A percentile compares a stretch with the other conserved stretches of the same genome.
Conservation (phyloP, 345 rosid genomes). For the Pugionium dolabratum region DNA sequence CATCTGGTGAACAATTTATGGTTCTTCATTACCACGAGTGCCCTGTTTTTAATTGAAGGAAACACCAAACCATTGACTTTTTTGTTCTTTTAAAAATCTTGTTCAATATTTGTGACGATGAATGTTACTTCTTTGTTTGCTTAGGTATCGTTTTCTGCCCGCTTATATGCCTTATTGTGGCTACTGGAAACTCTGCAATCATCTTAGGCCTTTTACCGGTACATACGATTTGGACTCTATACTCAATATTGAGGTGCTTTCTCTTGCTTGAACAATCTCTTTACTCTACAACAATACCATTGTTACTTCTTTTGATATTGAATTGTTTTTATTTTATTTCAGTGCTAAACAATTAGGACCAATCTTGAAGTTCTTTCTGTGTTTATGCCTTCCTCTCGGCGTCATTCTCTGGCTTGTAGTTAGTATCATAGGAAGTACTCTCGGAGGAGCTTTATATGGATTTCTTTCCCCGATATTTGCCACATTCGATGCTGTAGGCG, state of each 20-base stretch:
- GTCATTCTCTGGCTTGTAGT: constrained; percentile 59
- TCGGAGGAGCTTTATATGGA: constrained; percentile 72
- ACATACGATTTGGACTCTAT: constrained; percentile 65
- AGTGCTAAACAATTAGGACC: constrained; percentile 82
- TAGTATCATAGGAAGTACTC: constrained; percentile 62
- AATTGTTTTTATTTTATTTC: constrained; percentile 35
- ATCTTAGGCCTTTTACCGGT: constrained; percentile 69
- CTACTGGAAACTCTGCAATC: constrained; percentile 70
- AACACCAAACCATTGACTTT: no score
- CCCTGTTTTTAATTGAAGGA: no score
- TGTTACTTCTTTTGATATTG: constrained; percentile 15
- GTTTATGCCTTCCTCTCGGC: constrained; percentile 57
- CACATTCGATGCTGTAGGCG: constrained; percentile 91
- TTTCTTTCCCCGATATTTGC: constrained; percentile 88
- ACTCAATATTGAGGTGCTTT: constrained; percentile 66
- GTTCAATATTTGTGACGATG: background rate
- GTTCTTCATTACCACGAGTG: no score
- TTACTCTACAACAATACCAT: background rate
- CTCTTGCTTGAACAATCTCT: constrained; percentile 3
- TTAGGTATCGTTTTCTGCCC: constrained; percentile 81
- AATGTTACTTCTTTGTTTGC: constrained; percentile 6
- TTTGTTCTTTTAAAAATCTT: background rate
- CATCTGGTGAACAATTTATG: no score
- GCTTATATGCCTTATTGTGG: constrained; percentile 59
- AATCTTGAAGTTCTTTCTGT: constrained; percentile 69